A percentile compares a stretch with the other conserved stretches of the same genome.
Conservation (phyloP, 2,329 filamentous ascomycete genomes). For the Chrysosporium keratinophilum region DNA sequence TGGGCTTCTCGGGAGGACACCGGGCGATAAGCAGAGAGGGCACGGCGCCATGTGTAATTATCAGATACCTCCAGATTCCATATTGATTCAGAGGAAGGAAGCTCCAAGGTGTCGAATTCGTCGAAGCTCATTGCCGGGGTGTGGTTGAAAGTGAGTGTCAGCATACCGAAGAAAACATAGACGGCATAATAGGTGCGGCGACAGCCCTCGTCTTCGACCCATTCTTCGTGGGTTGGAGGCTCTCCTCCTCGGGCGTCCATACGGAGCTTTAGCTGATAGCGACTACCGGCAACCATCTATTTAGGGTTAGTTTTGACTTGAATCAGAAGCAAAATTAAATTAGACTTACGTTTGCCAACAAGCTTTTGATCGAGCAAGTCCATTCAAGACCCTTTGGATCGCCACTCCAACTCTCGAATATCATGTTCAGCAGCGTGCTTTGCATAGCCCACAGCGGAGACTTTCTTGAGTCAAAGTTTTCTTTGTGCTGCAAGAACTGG, state of each 20-base stretch:
- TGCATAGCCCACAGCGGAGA: slow-evolving; percentile 98
- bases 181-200: slow-evolving; percentile 95
- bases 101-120: slow-evolving; percentile 84
- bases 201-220: slow-evolving; percentile 95
- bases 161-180: slow-evolving; percentile 94
- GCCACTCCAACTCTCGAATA: slow-evolving; percentile 98
- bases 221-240: slow-evolving; percentile 70
- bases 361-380: slow-evolving; percentile 97
- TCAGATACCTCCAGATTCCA: slow-evolving; percentile 80
- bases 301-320: slow-evolving; percentile 19
- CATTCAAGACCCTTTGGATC: slow-evolving; percentile 95
- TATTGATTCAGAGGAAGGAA: slow-evolving; percentile 85
- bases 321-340: slow-evolving; percentile 2
- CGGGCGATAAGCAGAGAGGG: slow-evolving; percentile 45
- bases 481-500: slow-evolving; percentile 94
- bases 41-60: slow-evolving; percentile 74
- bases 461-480: slow-evolving; percentile 96
- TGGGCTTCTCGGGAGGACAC: slow-evolving; percentile 90
- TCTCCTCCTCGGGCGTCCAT: slow-evolving; percentile 73
- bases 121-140: slow-evolving; percentile 97
- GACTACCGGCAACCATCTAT: slow-evolving; percentile 87
- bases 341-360: slow-evolving; percentile 63
- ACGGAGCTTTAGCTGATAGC: slow-evolving; percentile 89
- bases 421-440: slow-evolving; percentile 92
- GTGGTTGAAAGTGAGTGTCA: slow-evolving; percentile 95